Evolutionary conservation across 2,329 filamentous ascomycete genomes (phyloP).

Genomic region (Colletotrichum plurivorum): DNA sequence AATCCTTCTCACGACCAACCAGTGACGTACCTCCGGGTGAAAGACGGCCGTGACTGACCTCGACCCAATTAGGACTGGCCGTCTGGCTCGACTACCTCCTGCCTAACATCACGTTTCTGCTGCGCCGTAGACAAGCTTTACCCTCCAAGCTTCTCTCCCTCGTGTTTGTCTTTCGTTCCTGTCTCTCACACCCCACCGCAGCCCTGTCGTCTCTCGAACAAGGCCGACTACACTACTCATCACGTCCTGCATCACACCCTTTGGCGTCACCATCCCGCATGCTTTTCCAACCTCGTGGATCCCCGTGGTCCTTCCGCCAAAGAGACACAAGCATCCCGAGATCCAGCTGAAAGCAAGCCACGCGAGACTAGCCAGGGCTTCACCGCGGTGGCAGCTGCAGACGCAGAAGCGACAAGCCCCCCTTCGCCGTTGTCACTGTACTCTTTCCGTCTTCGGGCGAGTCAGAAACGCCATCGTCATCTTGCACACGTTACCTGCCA

Average conservation of each 20-base stretch:
- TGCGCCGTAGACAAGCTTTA: conserved; percentile 27
- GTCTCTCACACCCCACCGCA: neutral
- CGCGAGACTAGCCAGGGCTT: conserved; percentile 16
- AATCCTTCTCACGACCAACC: conserved; percentile 25
- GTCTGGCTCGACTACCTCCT: neutral
- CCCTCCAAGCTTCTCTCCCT: neutral
- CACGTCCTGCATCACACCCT: conserved; percentile 19
- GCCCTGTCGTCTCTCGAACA: too few relatives aligned
- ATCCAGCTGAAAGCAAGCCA: conserved; percentile 38
- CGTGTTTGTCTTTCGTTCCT: conserved; percentile 22
- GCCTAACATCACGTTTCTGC: neutral
- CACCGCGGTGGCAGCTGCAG: conserved; percentile 5
- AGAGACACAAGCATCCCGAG: conserved; percentile 22
- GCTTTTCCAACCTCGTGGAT: conserved; percentile 18
- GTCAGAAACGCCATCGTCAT: conserved; percentile 7
- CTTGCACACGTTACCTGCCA: conserved; percentile 2
- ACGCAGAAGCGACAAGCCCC: neutral
- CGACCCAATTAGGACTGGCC: neutral
- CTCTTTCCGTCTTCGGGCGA: neutral
- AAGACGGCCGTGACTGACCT: neutral
- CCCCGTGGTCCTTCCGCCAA: conserved; percentile 4
- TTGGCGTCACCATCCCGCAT: conserved; percentile 34
- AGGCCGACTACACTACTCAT: neutral
- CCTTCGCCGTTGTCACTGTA: conserved; percentile 17
- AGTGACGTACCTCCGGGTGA: neutral